Conservation (phyloP, 352 stramenopile species). For the Pythium aristosporum region DNA sequence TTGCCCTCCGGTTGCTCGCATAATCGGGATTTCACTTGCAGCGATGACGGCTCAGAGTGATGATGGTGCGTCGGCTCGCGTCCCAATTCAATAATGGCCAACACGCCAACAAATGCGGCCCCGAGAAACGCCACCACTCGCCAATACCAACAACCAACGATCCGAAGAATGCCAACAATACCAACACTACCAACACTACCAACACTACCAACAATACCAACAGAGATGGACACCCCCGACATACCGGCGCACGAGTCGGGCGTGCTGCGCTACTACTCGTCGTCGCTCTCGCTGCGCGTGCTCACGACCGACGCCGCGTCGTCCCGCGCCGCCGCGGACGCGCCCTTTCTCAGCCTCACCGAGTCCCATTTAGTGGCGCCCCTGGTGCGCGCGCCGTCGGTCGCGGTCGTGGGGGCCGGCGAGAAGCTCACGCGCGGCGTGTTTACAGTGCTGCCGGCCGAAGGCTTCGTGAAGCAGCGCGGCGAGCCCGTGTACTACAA, state of each 20-base stretch:
- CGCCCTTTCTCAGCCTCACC: slow-evolving; percentile 29
- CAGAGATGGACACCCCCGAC: neutral
- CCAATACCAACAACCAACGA: neutral
- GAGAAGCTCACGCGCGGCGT: slow-evolving; percentile 22
- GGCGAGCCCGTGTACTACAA: slow-evolving; percentile 44
- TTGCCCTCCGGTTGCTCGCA: no score
- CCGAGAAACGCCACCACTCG: neutral
- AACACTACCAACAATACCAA: neutral
- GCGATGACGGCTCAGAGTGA: neutral
- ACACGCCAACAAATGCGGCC: no score
- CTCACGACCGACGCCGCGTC: slow-evolving; percentile 22
- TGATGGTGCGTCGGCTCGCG: neutral
- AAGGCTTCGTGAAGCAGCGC: slow-evolving; percentile 39
- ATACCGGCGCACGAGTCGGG: slow-evolving; percentile 29
- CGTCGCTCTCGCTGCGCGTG: slow-evolving; percentile 34
- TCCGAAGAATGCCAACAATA: neutral
- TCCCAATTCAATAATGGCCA: no score
- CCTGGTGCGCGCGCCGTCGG: slow-evolving; percentile 28
- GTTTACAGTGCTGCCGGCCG: slow-evolving; percentile 38
- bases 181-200: no score
- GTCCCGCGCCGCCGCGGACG: slow-evolving; percentile 9
- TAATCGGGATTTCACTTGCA: neutral
- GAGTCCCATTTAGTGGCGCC: slow-evolving; percentile 19
- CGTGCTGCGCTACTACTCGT: slow-evolving; percentile 39
- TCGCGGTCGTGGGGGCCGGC: slow-evolving; percentile 23